Percentiles rank a stretch among this genome's conserved stretches.
phyloP scores from a whole-genome alignment of 148 eudicot genomes.

The Rhododendron molle region DNA sequence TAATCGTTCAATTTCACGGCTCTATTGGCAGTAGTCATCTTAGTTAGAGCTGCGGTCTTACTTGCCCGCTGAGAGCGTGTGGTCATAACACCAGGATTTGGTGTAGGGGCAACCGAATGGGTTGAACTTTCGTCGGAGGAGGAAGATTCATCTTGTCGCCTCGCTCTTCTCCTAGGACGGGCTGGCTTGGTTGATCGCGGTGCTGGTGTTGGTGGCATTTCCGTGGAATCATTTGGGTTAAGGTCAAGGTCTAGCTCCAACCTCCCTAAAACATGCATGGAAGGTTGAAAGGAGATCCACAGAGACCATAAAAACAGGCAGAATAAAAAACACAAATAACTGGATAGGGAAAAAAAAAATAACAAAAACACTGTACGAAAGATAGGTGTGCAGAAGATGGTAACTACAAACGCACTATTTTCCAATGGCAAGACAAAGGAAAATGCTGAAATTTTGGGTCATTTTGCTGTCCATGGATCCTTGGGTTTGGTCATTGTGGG shows the following conservation, averaged over 20 bases:
- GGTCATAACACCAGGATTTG: conserved; percentile 32
- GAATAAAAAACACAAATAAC: background rate
- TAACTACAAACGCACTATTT: background rate
- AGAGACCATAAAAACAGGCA: background rate
- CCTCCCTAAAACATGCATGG: conserved; percentile 35
- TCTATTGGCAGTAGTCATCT: conserved; percentile 46
- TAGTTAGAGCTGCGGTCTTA: conserved; percentile 84
- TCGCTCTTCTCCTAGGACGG: conserved; percentile 51
- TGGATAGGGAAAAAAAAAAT: background rate
- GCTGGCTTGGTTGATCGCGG: conserved; percentile 46
- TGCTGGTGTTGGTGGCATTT: conserved; percentile 68
- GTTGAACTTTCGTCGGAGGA: conserved; percentile 66
- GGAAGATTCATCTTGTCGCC: conserved; percentile 53
- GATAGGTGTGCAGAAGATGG: background rate
- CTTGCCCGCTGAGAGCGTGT: conserved; percentile 85
- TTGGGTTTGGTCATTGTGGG: background rate
- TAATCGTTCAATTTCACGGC: conserved; percentile 23
- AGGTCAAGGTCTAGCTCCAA: conserved; percentile 49
- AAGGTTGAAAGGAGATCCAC: conserved; percentile 7
- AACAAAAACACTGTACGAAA: background rate
- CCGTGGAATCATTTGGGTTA: conserved; percentile 34
- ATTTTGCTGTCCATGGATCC: background rate
- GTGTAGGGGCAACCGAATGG: conserved; percentile 44
- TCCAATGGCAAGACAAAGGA: background rate
- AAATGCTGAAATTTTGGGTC: background rate